Evolutionary conservation across 768 basidiomycete species (phyloP).

Genomic region (Mycena epipterygia): DNA sequence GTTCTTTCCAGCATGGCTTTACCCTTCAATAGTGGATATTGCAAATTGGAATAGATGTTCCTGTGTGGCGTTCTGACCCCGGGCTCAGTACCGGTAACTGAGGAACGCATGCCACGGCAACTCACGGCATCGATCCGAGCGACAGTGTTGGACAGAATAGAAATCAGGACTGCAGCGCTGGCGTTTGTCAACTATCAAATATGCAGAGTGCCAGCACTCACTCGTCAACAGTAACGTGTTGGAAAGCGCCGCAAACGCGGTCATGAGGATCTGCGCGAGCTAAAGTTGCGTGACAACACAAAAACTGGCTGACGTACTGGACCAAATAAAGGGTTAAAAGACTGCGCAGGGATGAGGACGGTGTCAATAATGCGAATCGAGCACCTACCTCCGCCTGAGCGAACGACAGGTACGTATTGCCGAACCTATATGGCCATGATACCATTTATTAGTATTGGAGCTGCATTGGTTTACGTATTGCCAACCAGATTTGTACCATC

Average conservation of each 20-base stretch:
- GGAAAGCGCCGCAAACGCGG: slow-evolving; percentile 81
- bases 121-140: slow-evolving; percentile 79
- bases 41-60: slow-evolving; percentile 91
- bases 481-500: slow-evolving; percentile 82
- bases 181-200: slow-evolving; percentile 2
- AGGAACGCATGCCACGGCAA: neutral
- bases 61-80: slow-evolving; percentile 50
- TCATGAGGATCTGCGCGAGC: slow-evolving; percentile 70
- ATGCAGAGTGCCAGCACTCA: slow-evolving; percentile 49
- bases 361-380: slow-evolving; percentile 35
- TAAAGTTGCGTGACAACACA: slow-evolving; percentile 8
- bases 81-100: slow-evolving; percentile 41
- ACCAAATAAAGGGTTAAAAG: slow-evolving; percentile 79
- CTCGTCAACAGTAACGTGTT: slow-evolving; percentile 87
- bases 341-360: slow-evolving; percentile 49
- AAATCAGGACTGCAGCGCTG: slow-evolving; percentile 75
- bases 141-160: slow-evolving; percentile 92
- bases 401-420: slow-evolving; percentile 70
- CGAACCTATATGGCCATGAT: no score
- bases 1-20: slow-evolving; percentile 28
- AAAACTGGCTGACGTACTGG: slow-evolving; percentile 49
- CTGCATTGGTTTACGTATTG: no score
- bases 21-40: slow-evolving; percentile 92
- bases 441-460: no score
- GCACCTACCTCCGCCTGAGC: slow-evolving; percentile 11